A percentile compares a stretch with the other conserved stretches of the same genome.
Evolutionary conservation across 2,329 filamentous ascomycete species (phyloP).

Genomic region (Thermothelomyces thermophilus): DNA sequence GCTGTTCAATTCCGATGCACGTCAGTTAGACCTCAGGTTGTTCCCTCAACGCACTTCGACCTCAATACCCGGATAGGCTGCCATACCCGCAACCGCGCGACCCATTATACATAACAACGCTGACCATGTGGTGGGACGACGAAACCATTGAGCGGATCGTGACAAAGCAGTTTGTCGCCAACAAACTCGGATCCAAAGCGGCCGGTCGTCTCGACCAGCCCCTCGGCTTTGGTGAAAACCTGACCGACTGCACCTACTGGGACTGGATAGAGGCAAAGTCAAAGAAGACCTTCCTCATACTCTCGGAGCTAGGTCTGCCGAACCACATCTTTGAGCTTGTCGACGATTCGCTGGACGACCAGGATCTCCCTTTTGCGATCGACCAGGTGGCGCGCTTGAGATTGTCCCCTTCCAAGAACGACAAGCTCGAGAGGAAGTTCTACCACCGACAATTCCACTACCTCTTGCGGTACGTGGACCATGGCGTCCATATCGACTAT

Average conservation of each 20-base stretch:
- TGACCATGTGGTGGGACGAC: slow-evolving; percentile 59
- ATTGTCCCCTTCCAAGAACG: slow-evolving; percentile 53
- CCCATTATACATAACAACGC: too few relatives aligned
- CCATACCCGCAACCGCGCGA: too few relatives aligned
- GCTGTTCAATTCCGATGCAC: not conserved
- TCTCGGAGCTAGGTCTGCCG: slow-evolving; percentile 62
- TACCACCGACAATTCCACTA: slow-evolving; percentile 65
- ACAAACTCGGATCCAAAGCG: slow-evolving; percentile 57
- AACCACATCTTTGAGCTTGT: slow-evolving; percentile 70
- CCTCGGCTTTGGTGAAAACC: slow-evolving; percentile 59
- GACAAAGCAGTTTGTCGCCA: slow-evolving; percentile 59
- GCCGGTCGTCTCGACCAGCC: slow-evolving; percentile 55
- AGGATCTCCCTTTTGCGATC: slow-evolving; percentile 62
- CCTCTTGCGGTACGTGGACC: slow-evolving; percentile 55
- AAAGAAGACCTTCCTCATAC: slow-evolving; percentile 63
- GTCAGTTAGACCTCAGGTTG: too few relatives aligned
- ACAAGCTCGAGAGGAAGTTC: slow-evolving; percentile 61
- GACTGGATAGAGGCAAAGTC: slow-evolving; percentile 69
- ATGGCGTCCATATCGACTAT: slow-evolving; percentile 57
- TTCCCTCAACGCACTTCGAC: too few relatives aligned
- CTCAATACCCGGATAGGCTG: too few relatives aligned
- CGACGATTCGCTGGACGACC: slow-evolving; percentile 71
- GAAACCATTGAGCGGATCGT: slow-evolving; percentile 63
- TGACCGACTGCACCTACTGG: slow-evolving; percentile 69
- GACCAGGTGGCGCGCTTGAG: slow-evolving; percentile 59